Evolutionary conservation across 257 asterid genomes (phyloP).

Genomic region (Petrea volubilis): DNA sequence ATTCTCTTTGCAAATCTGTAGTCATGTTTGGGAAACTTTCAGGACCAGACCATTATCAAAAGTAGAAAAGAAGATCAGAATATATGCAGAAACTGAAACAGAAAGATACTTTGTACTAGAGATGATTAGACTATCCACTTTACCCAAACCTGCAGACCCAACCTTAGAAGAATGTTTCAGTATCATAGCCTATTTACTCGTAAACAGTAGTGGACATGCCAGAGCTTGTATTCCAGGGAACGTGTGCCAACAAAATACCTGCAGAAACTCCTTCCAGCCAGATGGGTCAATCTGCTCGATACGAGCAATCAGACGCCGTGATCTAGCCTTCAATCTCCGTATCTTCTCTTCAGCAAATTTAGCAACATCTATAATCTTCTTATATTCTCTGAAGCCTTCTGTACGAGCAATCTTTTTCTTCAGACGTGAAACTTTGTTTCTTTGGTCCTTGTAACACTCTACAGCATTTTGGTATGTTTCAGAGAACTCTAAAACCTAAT

Average conservation of each 20-base stretch:
- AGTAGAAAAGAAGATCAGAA: background rate
- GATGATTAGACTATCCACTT: background rate
- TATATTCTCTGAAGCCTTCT: slow-evolving; percentile 88
- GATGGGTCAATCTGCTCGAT: slow-evolving; percentile 96
- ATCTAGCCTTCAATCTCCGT: slow-evolving; percentile 76
- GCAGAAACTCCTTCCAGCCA: slow-evolving; percentile 99
- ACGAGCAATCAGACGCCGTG: slow-evolving; percentile 73
- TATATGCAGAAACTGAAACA: background rate
- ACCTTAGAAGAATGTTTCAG: background rate
- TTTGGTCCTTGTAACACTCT: slow-evolving; percentile 83
- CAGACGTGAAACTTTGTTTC: slow-evolving; percentile 79
- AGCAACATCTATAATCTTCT: slow-evolving; percentile 73
- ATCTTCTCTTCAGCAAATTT: slow-evolving; percentile 89
- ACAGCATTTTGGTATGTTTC: slow-evolving; percentile 73
- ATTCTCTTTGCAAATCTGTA: background rate
- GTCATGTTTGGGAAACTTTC: background rate
- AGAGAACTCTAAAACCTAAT: slow-evolving; percentile 63
- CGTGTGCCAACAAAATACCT: slow-evolving; percentile 51
- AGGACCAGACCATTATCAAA: background rate
- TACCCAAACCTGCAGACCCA: background rate
- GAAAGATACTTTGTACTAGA: background rate
- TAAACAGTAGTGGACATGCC: background rate
- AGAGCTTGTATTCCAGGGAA: background rate
- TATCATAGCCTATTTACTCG: background rate
- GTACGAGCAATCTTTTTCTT: slow-evolving; percentile 84